phyloP scores from a whole-genome alignment of 108 stramenopile species.

The Hondaea fermentalgiana region DNA sequence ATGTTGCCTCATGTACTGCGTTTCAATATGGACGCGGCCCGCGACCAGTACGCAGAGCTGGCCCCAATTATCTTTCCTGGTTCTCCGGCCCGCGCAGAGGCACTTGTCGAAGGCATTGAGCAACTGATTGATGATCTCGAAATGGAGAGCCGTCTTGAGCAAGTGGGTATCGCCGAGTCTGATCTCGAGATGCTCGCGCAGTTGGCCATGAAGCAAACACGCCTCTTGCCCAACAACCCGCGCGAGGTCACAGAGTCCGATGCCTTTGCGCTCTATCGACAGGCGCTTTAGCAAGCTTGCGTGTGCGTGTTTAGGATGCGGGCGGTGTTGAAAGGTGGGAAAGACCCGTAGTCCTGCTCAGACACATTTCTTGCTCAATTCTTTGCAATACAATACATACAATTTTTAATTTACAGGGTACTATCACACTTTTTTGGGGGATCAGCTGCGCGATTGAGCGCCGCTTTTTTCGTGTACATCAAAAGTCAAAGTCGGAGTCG shows the following conservation, averaged over 20 bases:
- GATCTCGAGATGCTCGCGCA: conserved; percentile 17
- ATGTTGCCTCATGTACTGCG: conserved; percentile 26
- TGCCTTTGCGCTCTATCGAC: background rate
- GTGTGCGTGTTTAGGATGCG: no score
- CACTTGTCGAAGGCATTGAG: conserved; percentile 11
- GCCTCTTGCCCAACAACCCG: conserved; percentile 24
- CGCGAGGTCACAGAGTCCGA: background rate
- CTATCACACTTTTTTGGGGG: no score
- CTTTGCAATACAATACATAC: no score
- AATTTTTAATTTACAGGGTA: no score
- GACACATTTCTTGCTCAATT: no score
- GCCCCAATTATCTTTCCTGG: conserved; percentile 14
- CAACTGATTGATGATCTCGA: background rate
- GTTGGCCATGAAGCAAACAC: conserved; percentile 23
- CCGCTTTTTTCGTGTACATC: background rate
- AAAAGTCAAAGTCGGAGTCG: background rate
- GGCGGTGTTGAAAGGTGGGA: no score
- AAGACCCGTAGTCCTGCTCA: no score
- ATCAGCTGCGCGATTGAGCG: background rate
- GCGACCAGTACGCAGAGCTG: background rate
- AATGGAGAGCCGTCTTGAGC: background rate
- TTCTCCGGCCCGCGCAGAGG: background rate
- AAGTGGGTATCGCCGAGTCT: background rate
- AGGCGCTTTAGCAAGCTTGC: background rate
- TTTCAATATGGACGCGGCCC: background rate